Base-by-base conservation (phyloP, 768 basidiomycete species). In the Amanita exitialis region DNA sequence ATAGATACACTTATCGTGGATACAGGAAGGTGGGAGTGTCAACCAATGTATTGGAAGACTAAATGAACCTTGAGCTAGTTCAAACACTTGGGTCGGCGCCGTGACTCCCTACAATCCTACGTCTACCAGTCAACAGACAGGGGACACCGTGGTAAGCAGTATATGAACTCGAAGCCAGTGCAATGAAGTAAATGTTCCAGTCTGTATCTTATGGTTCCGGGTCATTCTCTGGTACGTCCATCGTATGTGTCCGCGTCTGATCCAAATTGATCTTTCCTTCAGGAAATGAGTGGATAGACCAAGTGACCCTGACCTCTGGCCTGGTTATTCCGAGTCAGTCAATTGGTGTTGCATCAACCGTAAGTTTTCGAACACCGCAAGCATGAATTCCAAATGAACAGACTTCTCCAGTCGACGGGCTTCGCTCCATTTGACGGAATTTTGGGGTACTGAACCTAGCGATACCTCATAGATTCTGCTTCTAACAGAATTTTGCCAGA, bases 1-100 rank as follows among this genome's bases (percentile, higher is more conserved):
- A 2, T 54, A 83, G 81, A 78, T 60, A 45, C 60, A 3, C 70
- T 86, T 44, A 58, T 84, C 48, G 66, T 84, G 48, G 82, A 83
- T 59, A 82, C 82, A 3, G 80, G 79, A 62, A 81, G 78, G 67
- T 66, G 21, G n/a, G 38, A 9, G 20, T 30, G 27, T 49, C 15
- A 4, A 8, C 1, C 23, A 16, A 36, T 4, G 20, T 15, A 13
- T 35, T 21, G 25, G 15, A n/a, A 12, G 54, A n/a, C 23, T 37
- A 18, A 25, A 18, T 53, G 16, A 59, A 59, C 15, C 57, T 58
- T 57, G 60, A 12, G 61, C 63, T 32, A 82, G 80, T 62, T 82
- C 83, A n/a, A 85, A 83, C 67, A 84, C 82, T 20, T 86, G 82
- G 82, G 68, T 86, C 38, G 81, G 83, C 23, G 80, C 83, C 27